phyloP scores from a whole-genome alignment of 345 rosid species.

The Lagerstroemia speciosa region DNA sequence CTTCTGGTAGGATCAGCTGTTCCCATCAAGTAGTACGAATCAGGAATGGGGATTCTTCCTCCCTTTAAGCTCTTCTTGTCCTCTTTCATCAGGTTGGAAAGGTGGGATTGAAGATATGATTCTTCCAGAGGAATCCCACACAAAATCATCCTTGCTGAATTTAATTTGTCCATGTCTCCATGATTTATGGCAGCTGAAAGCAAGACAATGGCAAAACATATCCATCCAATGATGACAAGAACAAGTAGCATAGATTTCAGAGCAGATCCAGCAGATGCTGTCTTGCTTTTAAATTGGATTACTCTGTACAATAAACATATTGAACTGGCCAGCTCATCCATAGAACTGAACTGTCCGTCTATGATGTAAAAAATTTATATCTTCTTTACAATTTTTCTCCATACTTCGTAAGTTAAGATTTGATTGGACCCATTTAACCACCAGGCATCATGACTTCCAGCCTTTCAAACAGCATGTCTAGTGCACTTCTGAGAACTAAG shows the following conservation, averaged over 20 bases:
- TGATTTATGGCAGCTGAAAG: conserved; percentile 40
- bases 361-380: not conserved
- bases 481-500: not conserved
- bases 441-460: not conserved
- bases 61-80: conserved; percentile 45
- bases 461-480: not conserved
- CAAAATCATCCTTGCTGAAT: conserved; percentile 40
- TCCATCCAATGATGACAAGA: too few relatives aligned
- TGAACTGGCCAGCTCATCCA: not conserved
- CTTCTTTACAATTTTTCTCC: too few relatives aligned
- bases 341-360: not conserved
- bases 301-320: not conserved
- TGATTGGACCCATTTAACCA: not conserved
- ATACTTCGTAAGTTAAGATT: not conserved
- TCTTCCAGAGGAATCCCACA: conserved; percentile 69
- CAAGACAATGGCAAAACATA: too few relatives aligned
- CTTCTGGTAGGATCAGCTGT: conserved; percentile 69
- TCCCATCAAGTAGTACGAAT: conserved; percentile 79
- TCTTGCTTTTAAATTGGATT: not conserved
- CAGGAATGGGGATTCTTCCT: conserved; percentile 56
- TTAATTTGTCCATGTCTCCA: conserved; percentile 45
- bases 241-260: too few relatives aligned
- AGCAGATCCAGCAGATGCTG: not conserved
- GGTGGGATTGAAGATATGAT: conserved; percentile 35
- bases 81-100: conserved; percentile 28